Evolutionary conservation across 805 yeast species (phyloP).

Genomic region (Saccharomycopsis oosterbeekiorum): DNA sequence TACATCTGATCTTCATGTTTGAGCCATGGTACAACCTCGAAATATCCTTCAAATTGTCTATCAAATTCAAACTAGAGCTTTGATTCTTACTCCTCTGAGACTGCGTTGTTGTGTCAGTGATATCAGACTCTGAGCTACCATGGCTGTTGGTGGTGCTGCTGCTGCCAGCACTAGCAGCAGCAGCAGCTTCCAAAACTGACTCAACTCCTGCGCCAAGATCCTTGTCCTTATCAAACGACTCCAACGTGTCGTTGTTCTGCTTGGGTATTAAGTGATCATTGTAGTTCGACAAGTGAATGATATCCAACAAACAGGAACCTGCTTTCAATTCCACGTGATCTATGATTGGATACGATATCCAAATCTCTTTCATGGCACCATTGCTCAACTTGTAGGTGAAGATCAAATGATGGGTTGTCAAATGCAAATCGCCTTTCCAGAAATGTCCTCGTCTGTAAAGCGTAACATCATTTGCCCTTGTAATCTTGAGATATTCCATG

Average conservation of each 20-base stretch:
- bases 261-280: conserved; percentile 1
- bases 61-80: conserved; percentile 9
- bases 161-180: background rate
- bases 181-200: background rate
- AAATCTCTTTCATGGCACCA: conserved; percentile 48
- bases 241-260: background rate
- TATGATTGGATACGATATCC: conserved; percentile 88
- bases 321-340: conserved; percentile 45
- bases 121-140: background rate
- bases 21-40: conserved; percentile 28
- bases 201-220: conserved; percentile 11
- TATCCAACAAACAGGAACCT: conserved; percentile 37
- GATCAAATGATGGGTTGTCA: conserved; percentile 69
- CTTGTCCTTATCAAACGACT: conserved; percentile 9
- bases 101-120: background rate
- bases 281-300: conserved; percentile 11
- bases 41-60: conserved; percentile 16
- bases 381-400: conserved; percentile 32
- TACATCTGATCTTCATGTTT: conserved; percentile 62
- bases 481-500: conserved; percentile 49
- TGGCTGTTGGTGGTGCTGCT: background rate
- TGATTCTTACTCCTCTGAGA: background rate
- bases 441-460: conserved; percentile 49
- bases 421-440: conserved; percentile 50
- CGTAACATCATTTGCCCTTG: conserved; percentile 42